Conservation (phyloP, 495 filamentous ascomycete species). For the Xylaria venustula region DNA sequence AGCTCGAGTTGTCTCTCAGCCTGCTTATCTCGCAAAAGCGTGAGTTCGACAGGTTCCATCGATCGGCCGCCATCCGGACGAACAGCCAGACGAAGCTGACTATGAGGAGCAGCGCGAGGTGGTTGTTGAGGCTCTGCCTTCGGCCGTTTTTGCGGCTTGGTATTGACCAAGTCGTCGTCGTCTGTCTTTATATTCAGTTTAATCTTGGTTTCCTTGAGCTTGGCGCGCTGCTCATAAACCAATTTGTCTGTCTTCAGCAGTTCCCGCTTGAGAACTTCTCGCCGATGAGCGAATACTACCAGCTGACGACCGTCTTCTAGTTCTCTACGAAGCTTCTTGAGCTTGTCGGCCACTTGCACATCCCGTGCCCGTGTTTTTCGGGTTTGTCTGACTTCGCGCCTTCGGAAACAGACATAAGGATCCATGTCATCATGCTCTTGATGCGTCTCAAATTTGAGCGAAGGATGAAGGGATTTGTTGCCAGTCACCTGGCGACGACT, state of each 20-base stretch:
- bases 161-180: slow-evolving; percentile 92
- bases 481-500: slow-evolving; percentile 58
- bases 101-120: slow-evolving; percentile 36
- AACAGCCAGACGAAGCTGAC: slow-evolving; percentile 63
- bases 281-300: slow-evolving; percentile 68
- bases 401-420: slow-evolving; percentile 97
- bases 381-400: slow-evolving; percentile 89
- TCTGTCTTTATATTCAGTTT: slow-evolving; percentile 86
- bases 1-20: slow-evolving; percentile 82
- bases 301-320: slow-evolving; percentile 85
- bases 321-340: slow-evolving; percentile 88
- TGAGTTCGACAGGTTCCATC: slow-evolving; percentile 68
- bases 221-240: slow-evolving; percentile 76
- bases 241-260: slow-evolving; percentile 68
- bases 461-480: slow-evolving; percentile 68
- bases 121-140: slow-evolving; percentile 29
- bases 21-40: slow-evolving; percentile 68
- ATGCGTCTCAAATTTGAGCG: slow-evolving; percentile 88
- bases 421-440: slow-evolving; percentile 93
- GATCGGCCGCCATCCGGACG: slow-evolving; percentile 66
- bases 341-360: slow-evolving; percentile 89
- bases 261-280: slow-evolving; percentile 76
- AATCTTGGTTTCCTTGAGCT: slow-evolving; percentile 82
- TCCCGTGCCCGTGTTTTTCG: slow-evolving; percentile 93
- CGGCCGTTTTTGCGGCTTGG: slow-evolving; percentile 81